These are phyloP conservation scores for Amanita phalloides DNA, from an alignment of 768 basidiomycete genomes.

Conservation along the genomic window DNA sequence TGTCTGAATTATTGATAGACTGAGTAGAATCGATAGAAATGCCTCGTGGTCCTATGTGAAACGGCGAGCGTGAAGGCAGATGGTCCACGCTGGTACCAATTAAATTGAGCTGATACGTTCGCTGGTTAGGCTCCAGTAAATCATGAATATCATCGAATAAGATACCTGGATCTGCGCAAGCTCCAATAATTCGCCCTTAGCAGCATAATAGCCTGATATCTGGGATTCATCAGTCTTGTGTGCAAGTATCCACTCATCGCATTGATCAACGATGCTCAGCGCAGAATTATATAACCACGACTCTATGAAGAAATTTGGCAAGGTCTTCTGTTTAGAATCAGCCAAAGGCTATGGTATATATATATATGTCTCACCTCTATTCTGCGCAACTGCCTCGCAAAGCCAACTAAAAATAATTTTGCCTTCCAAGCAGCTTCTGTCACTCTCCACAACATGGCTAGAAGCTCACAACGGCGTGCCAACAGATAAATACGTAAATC, in stretches of 20 bases:
- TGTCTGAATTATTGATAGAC: constrained; percentile 47
- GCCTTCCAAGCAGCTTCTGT: constrained; percentile 66
- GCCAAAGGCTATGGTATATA: neutral
- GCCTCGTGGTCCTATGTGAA: constrained; percentile 21
- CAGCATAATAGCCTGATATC: constrained; percentile 51
- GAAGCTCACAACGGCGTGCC: constrained; percentile 69
- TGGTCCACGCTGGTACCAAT: constrained; percentile 68
- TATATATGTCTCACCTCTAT: constrained; percentile 52
- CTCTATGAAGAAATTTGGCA: constrained; percentile 72
- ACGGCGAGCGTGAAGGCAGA: constrained; percentile 65
- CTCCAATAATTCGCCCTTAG: constrained; percentile 82
- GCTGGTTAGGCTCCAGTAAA: neutral
- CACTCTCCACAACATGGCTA: constrained; percentile 58
- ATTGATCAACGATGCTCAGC: constrained; percentile 71
- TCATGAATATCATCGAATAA: neutral
- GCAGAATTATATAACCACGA: constrained; percentile 92
- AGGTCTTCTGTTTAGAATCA: constrained; percentile 24
- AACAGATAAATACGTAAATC: constrained; percentile 91
- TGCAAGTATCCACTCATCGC: constrained; percentile 56
- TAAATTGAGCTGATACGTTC: constrained; percentile 59
- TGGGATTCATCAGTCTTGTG: constrained; percentile 36
- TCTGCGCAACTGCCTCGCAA: constrained; percentile 67
- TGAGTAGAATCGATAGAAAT: constrained; percentile 15
- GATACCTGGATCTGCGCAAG: constrained; percentile 80
- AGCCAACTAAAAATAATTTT: constrained; percentile 62